Evolutionary conservation across 305 asterid species (phyloP).

Genomic region (Nicotiana rustica): DNA sequence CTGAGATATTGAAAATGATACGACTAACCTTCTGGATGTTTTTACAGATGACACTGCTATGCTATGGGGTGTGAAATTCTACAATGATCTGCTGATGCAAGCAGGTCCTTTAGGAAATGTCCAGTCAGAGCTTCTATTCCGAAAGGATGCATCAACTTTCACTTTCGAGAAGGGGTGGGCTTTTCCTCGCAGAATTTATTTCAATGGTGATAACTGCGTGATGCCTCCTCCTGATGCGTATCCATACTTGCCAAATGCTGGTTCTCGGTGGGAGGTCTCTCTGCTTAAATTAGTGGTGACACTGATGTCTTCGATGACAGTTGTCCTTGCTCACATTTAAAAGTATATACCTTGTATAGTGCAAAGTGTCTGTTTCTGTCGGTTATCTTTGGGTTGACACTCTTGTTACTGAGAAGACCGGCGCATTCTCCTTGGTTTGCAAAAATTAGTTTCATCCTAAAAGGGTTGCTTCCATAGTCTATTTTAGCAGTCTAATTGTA

Average conservation of each 20-base stretch:
- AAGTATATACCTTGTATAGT: constrained; percentile 21
- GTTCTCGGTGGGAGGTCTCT: constrained; percentile 46
- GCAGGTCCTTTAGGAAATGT: constrained; percentile 76
- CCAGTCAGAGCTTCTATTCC: constrained; percentile 76
- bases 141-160: constrained; percentile 70
- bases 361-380: neutral
- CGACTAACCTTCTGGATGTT: constrained; percentile 32
- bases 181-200: constrained; percentile 70
- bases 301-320: constrained; percentile 44
- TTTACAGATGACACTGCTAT: constrained; percentile 77
- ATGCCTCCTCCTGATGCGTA: constrained; percentile 85
- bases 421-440: neutral
- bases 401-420: neutral
- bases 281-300: constrained; percentile 47
- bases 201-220: constrained; percentile 78
- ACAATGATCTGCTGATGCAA: constrained; percentile 67
- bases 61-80: constrained; percentile 71
- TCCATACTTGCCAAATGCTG: constrained; percentile 65
- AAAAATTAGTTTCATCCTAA: neutral
- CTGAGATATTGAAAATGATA: neutral
- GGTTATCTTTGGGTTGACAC: constrained; percentile 8
- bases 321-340: constrained; percentile 47
- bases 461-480: constrained; percentile 30
- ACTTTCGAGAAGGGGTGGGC: constrained; percentile 82
- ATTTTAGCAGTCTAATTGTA: neutral